Percentiles rank a stretch among this genome's conserved stretches.
Conservation (phyloP, 768 basidiomycete genomes). For the Crucibulum laeve region DNA sequence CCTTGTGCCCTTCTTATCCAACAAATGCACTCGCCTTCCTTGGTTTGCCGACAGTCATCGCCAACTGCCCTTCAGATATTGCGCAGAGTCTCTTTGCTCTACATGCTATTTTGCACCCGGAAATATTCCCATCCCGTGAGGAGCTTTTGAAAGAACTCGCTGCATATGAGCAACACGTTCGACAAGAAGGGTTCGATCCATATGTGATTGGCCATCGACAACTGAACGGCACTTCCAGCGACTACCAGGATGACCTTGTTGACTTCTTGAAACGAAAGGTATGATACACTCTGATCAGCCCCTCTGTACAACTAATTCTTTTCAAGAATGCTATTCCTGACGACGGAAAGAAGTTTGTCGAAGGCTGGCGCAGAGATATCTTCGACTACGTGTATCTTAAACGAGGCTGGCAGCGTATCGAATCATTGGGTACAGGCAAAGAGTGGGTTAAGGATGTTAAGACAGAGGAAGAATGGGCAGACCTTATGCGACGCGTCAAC, state of each 20-base stretch:
- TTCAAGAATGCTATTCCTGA: slow-evolving; percentile 33
- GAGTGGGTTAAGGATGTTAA: slow-evolving; percentile 45
- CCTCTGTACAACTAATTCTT: background rate
- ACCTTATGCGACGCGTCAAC: slow-evolving; percentile 41
- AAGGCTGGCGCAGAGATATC: slow-evolving; percentile 40
- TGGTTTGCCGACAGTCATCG: slow-evolving; percentile 43
- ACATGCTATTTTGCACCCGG: slow-evolving; percentile 37
- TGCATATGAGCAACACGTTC: slow-evolving; percentile 31
- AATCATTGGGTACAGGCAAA: slow-evolving; percentile 29
- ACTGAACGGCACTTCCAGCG: slow-evolving; percentile 23
- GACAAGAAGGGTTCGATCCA: slow-evolving; percentile 42
- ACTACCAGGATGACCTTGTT: slow-evolving; percentile 37
- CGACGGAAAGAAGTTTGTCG: slow-evolving; percentile 41
- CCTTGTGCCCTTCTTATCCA: slow-evolving; percentile 41
- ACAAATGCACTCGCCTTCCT: slow-evolving; percentile 51
- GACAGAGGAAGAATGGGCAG: slow-evolving; percentile 48
- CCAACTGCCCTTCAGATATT: slow-evolving; percentile 43
- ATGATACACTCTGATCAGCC: background rate
- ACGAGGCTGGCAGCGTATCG: slow-evolving; percentile 42
- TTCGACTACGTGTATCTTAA: slow-evolving; percentile 27
- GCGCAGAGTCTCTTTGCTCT: slow-evolving; percentile 47
- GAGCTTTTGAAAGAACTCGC: slow-evolving; percentile 36
- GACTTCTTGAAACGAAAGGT: slow-evolving; percentile 28
- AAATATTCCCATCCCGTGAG: slow-evolving; percentile 34
- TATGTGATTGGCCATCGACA: slow-evolving; percentile 44